Evolutionary conservation across 225 moss, liverwort and hornwort genomes (phyloP).

Genomic region (Pseudoscleropodium purum): DNA sequence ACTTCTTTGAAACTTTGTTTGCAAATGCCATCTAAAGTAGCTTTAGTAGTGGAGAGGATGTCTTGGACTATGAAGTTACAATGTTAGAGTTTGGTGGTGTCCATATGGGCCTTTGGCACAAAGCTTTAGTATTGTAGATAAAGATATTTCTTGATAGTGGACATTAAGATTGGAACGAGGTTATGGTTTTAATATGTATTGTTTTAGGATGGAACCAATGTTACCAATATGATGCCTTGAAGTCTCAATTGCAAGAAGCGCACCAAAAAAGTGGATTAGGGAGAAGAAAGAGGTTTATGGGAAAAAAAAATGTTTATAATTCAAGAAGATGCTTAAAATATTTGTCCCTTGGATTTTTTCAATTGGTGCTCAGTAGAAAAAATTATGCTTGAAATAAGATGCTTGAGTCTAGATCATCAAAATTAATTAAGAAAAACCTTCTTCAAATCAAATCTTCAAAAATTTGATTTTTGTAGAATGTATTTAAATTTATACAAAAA

Average conservation of each 20-base stretch:
- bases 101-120: not conserved
- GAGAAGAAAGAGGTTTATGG: not conserved
- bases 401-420: fast-evolving
- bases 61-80: not conserved
- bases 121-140: not conserved
- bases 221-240: not conserved
- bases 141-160: not conserved
- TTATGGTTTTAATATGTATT: not conserved
- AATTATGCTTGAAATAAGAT: fast-evolving
- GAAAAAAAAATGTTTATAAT: not conserved
- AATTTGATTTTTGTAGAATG: not conserved
- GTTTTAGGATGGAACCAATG: not conserved
- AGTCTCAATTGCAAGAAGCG: fast-evolving
- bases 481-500: not conserved
- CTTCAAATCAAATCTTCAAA: not conserved
- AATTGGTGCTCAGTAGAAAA: not conserved
- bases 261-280: not conserved
- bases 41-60: not conserved
- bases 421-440: not conserved
- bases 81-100: too few species aligned
- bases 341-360: not conserved
- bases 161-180: not conserved
- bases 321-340: not conserved
- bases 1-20: not conserved
- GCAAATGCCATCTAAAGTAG: not conserved